phyloP scores from a whole-genome alignment of 495 filamentous ascomycete genomes.

The Aspergillus taichungensis region DNA sequence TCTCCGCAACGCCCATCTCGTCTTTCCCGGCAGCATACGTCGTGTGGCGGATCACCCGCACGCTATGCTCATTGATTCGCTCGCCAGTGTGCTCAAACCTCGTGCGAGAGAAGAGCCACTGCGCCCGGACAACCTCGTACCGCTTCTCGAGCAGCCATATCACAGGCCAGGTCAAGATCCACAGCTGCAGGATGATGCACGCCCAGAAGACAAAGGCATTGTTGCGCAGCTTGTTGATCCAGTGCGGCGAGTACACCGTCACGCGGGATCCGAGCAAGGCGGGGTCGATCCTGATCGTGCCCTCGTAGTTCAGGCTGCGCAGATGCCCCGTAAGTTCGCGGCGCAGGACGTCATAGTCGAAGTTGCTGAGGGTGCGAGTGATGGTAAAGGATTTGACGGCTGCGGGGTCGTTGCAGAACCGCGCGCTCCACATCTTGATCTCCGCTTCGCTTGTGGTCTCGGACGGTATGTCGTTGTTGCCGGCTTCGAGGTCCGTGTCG shows the following conservation, averaged over 20 bases:
- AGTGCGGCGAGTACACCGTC: slow-evolving; percentile 39
- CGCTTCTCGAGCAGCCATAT: slow-evolving; percentile 34
- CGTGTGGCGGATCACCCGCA: too few species aligned
- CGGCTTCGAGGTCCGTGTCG: slow-evolving; percentile 2
- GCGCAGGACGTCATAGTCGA: slow-evolving; percentile 21
- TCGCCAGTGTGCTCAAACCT: too few species aligned
- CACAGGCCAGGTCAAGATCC: slow-evolving; percentile 37
- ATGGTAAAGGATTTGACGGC: slow-evolving; percentile 39
- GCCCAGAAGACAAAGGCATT: slow-evolving; percentile 31
- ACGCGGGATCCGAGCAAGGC: slow-evolving; percentile 18
- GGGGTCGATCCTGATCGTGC: slow-evolving; percentile 19
- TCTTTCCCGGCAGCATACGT: too few species aligned
- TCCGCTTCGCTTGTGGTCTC: slow-evolving; percentile 2
- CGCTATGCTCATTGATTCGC: too few species aligned
- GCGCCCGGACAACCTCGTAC: slow-evolving; percentile 23
- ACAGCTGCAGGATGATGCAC: slow-evolving; percentile 35
- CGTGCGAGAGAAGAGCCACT: too few species aligned
- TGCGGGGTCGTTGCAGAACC: slow-evolving; percentile 30
- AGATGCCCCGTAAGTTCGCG: slow-evolving; percentile 29
- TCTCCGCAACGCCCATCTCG: too few species aligned
- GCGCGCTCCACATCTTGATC: slow-evolving; percentile 30
- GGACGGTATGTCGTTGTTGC: slow-evolving; percentile 1
- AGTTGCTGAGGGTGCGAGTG: slow-evolving; percentile 23
- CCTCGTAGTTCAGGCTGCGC: slow-evolving; percentile 34
- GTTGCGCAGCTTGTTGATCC: slow-evolving; percentile 33